These are phyloP conservation scores for Prinsepia uniflora DNA, from an alignment of 306 rosid species.

Conservation along the genomic window DNA sequence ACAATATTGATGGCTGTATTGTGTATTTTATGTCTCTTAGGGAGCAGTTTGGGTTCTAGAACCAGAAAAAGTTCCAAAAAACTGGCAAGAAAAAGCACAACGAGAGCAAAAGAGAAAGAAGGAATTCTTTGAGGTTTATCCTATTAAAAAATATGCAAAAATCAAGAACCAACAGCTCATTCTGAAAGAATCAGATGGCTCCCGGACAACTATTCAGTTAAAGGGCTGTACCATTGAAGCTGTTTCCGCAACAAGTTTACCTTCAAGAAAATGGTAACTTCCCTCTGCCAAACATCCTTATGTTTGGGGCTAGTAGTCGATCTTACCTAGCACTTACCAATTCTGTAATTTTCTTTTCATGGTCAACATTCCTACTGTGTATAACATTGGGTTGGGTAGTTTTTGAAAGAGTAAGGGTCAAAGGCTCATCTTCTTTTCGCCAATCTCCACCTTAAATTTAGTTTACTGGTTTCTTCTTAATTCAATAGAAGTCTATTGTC, in stretches of 20 bases:
- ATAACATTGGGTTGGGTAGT: background rate
- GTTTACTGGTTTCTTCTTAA: background rate
- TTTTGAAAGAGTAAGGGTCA: background rate
- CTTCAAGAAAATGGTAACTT: conserved; percentile 83
- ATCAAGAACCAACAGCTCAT: conserved; percentile 45
- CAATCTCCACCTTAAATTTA: background rate
- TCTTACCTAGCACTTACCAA: no score
- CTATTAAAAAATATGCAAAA: conserved; percentile 60
- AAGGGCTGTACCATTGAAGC: conserved; percentile 64
- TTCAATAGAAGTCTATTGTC: background rate
- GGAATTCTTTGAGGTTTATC: conserved; percentile 61
- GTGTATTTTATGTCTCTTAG: conserved; percentile 34
- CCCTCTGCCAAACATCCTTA: conserved; percentile 11
- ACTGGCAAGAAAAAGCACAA: conserved; percentile 36
- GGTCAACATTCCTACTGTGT: background rate
- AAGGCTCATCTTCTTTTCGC: background rate
- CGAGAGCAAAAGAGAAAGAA: conserved; percentile 55
- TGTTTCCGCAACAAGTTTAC: conserved; percentile 60
- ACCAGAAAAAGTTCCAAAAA: conserved; percentile 53
- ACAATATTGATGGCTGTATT: background rate
- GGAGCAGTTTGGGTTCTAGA: conserved; percentile 85
- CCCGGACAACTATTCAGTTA: conserved; percentile 38
- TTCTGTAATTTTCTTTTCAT: background rate
- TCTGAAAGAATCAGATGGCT: conserved; percentile 59
- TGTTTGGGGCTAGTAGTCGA: no score